phyloP scores from a whole-genome alignment of 1,284 basidiomycete species.

The Ustilago bromivora region DNA sequence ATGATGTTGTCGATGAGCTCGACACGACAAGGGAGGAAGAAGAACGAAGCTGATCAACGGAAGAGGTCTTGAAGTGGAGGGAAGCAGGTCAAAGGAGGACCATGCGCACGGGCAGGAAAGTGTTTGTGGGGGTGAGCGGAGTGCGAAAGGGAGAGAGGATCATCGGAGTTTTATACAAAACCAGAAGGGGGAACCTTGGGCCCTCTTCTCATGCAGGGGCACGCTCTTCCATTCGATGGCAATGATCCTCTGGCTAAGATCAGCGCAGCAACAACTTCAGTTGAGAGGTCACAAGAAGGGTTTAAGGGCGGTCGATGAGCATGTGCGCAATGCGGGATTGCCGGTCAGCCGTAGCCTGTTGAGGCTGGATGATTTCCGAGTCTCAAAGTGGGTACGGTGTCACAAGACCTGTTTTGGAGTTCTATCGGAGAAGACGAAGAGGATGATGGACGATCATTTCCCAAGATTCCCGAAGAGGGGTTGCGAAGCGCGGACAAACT shows the following conservation, averaged over 20 bases:
- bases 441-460: neutral
- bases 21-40: slow-evolving; percentile 7
- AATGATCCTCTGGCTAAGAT: neutral
- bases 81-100: neutral
- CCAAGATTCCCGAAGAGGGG: slow-evolving; percentile 26
- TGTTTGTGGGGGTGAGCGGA: slow-evolving; percentile 24
- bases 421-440: too few species aligned
- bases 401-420: too few species aligned
- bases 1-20: neutral
- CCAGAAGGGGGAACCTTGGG: neutral
- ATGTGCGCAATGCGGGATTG: neutral
- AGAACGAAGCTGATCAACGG: neutral
- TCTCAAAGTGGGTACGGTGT: too few species aligned
- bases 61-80: slow-evolving; percentile 13
- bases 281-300: neutral
- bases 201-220: slow-evolving; percentile 3
- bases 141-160: slow-evolving; percentile 2
- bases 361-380: too few species aligned
- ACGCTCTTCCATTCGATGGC: neutral
- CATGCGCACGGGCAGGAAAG: slow-evolving; percentile 5
- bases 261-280: neutral
- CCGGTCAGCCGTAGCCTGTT: neutral
- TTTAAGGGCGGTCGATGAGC: neutral
- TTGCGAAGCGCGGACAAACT: neutral
- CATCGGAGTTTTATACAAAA: slow-evolving; percentile 24